phyloP scores from a whole-genome alignment of 2,329 filamentous ascomycete genomes.

The Colletotrichum lini region DNA sequence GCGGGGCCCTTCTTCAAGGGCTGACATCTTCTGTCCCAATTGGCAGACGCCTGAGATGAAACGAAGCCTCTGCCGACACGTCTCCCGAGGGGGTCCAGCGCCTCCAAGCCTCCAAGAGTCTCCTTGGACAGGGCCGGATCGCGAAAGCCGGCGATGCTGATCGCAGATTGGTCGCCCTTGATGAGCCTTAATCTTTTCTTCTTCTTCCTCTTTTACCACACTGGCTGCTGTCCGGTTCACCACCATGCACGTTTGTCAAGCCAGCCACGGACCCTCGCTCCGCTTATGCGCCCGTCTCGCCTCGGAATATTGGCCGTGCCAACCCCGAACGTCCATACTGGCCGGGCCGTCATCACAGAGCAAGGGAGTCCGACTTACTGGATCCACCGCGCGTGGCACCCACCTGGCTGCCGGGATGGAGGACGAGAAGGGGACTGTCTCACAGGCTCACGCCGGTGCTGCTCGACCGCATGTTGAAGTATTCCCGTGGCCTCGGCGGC shows the following conservation, averaged over 20 bases:
- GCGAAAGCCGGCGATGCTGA: neutral
- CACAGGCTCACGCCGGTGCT: conserved; percentile 1
- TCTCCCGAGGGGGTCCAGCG: neutral
- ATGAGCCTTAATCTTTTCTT: conserved; percentile 10
- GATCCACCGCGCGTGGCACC: neutral
- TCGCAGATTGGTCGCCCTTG: conserved; percentile 1
- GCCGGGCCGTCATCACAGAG: neutral
- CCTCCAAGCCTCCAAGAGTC: neutral
- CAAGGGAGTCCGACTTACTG: neutral
- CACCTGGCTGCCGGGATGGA: neutral
- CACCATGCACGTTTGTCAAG: neutral
- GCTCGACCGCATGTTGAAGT: conserved; percentile 17
- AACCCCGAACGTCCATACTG: neutral
- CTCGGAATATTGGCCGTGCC: conserved; percentile 7
- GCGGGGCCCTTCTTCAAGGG: neutral
- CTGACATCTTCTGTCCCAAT: neutral
- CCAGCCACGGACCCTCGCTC: neutral
- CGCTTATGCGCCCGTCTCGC: neutral
- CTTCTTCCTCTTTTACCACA: neutral
- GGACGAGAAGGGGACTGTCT: neutral
- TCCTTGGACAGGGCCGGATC: neutral
- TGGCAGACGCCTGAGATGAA: conserved; percentile 31
- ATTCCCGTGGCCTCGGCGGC: conserved; percentile 22
- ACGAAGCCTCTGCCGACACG: conserved; percentile 20
- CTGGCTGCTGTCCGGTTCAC: no score